These are phyloP conservation scores for Lipomyces yamadae DNA, from an alignment of 805 yeast species.

Conservation along the genomic window DNA sequence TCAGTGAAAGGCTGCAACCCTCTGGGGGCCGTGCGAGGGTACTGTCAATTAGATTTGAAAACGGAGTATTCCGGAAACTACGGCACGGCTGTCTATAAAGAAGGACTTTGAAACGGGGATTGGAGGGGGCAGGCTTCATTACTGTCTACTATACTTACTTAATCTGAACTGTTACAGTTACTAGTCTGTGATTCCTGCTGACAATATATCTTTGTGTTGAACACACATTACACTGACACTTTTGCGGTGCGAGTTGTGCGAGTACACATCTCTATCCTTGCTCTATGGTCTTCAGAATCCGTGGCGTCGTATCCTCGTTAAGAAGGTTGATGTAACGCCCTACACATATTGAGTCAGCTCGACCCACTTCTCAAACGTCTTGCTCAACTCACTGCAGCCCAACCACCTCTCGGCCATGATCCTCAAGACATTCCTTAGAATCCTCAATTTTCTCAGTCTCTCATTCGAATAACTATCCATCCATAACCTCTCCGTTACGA, in stretches of 20 bases:
- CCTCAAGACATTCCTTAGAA: background rate
- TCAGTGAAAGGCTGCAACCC: too few relatives aligned
- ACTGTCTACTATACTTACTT: too few relatives aligned
- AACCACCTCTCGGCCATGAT: background rate
- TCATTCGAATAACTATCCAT: background rate
- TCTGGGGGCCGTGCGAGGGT: too few relatives aligned
- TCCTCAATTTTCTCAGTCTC: background rate
- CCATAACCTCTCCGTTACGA: background rate
- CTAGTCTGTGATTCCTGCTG: too few relatives aligned
- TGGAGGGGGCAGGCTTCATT: too few relatives aligned
- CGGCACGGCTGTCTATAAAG: too few relatives aligned
- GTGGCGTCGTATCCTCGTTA: constrained; percentile 1
- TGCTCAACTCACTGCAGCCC: constrained; percentile 1
- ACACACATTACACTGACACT: too few relatives aligned
- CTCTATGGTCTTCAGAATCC: background rate
- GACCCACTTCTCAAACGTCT: background rate
- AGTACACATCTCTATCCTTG: background rate
- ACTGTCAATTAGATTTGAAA: too few relatives aligned
- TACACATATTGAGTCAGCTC: background rate
- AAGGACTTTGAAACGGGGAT: too few relatives aligned
- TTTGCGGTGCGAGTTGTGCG: constrained; percentile 2
- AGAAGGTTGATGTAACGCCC: background rate
- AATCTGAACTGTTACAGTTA: too few relatives aligned
- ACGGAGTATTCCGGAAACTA: too few relatives aligned
- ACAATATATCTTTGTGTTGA: too few relatives aligned